Conservation (phyloP, 352 stramenopile genomes). For the Thalassiosira livingstoniorum region DNA sequence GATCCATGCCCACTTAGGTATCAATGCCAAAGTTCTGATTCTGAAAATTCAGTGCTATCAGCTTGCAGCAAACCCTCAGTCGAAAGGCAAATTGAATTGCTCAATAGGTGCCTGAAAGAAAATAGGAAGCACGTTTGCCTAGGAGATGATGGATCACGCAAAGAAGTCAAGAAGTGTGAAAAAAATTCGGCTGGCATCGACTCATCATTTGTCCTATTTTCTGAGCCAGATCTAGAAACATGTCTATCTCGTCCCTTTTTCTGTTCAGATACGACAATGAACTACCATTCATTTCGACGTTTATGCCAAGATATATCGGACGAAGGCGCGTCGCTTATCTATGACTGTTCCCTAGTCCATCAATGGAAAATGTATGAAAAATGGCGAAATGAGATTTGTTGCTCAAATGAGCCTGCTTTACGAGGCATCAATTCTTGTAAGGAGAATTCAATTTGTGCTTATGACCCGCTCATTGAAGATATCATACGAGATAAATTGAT, state of each 20-base stretch:
- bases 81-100: slow-evolving; percentile 68
- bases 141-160: slow-evolving; percentile 70
- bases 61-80: slow-evolving; percentile 84
- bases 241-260: slow-evolving; percentile 83
- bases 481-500: slow-evolving; percentile 63
- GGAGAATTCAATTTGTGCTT: slow-evolving; percentile 39
- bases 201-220: slow-evolving; percentile 59
- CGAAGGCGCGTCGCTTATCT: slow-evolving; percentile 50
- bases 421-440: slow-evolving; percentile 59
- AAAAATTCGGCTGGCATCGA: slow-evolving; percentile 8
- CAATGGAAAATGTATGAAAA: slow-evolving; percentile 58
- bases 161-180: slow-evolving; percentile 60
- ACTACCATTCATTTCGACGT: slow-evolving; percentile 75
- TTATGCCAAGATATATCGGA: slow-evolving; percentile 64
- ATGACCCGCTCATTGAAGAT: slow-evolving; percentile 57
- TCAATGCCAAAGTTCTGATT: slow-evolving; percentile 83
- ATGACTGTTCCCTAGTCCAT: slow-evolving; percentile 63
- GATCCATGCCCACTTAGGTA: slow-evolving; percentile 94
- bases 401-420: slow-evolving; percentile 57
- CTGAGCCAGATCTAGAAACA: slow-evolving; percentile 75
- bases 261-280: slow-evolving; percentile 76
- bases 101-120: slow-evolving; percentile 82
- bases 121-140: slow-evolving; percentile 81
- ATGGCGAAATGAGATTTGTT: slow-evolving; percentile 67
- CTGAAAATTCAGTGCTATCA: slow-evolving; percentile 55